These are phyloP conservation scores for Trichophaea hybrida DNA, from an alignment of 2,329 filamentous ascomycete genomes.

Conservation along the genomic window DNA sequence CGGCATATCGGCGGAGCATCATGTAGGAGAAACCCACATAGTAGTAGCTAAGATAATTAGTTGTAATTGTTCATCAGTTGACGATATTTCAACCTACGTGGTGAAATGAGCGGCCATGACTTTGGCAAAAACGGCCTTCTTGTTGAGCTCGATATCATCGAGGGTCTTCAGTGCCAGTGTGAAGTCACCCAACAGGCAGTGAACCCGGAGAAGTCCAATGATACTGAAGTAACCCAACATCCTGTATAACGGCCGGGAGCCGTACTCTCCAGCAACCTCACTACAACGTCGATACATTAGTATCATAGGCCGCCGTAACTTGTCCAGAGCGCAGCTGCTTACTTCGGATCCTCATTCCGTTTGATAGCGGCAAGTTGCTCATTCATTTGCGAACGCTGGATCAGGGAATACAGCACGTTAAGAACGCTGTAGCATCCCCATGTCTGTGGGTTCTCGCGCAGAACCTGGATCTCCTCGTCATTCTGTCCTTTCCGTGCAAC, in stretches of 20 bases:
- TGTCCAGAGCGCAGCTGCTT: not conserved
- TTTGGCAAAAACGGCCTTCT: conserved; percentile 98
- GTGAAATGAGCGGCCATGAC: conserved; percentile 99
- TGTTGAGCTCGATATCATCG: conserved; percentile 98
- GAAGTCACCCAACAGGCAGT: conserved; percentile 94
- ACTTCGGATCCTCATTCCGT: conserved; percentile 72
- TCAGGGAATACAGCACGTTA: conserved; percentile 97
- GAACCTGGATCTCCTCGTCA: conserved; percentile 79
- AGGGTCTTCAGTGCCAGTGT: conserved; percentile 96
- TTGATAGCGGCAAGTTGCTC: conserved; percentile 94
- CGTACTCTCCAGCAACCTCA: conserved; percentile 85
- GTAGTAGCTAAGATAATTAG: conserved; percentile 50
- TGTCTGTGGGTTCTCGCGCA: conserved; percentile 94
- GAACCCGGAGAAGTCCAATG: conserved; percentile 87
- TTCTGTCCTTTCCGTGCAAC: conserved; percentile 68
- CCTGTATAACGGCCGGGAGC: conserved; percentile 82
- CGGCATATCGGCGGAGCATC: conserved; percentile 99
- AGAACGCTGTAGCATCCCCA: conserved; percentile 99
- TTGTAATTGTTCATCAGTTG: not conserved
- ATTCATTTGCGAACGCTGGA: conserved; percentile 94
- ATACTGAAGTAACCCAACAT: conserved; percentile 99
- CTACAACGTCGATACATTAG: conserved; percentile 5
- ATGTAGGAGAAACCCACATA: conserved; percentile 99
- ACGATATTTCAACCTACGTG: conserved; percentile 36
- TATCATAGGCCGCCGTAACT: not conserved